Evolutionary conservation across 257 asterid species (phyloP).

Genomic region (Misopates orontium): DNA sequence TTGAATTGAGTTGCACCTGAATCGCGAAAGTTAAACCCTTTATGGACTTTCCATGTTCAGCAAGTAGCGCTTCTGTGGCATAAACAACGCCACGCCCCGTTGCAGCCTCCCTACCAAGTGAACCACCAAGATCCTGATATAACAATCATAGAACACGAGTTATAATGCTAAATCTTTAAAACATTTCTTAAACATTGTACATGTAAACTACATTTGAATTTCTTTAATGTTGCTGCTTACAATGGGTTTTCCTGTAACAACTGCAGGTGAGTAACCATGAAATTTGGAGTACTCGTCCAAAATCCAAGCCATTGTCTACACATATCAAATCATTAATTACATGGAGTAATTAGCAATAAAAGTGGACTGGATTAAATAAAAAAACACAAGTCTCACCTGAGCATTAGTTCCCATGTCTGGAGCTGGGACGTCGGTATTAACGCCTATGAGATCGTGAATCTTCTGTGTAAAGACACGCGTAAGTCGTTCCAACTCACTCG

Average conservation of each 20-base stretch:
- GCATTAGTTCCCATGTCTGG: constrained; percentile 99
- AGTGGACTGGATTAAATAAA: constrained; percentile 1
- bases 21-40: constrained; percentile 69
- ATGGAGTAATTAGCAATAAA: constrained; percentile 11
- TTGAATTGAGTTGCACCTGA: constrained; percentile 49
- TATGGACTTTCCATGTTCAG: constrained; percentile 79
- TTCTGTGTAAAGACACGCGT: constrained; percentile 96
- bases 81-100: constrained; percentile 93
- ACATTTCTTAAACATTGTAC: not conserved
- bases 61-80: constrained; percentile 81
- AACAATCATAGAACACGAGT: constrained; percentile 24
- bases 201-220: not conserved
- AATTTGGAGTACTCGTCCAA: constrained; percentile 97
- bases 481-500: constrained; percentile 87
- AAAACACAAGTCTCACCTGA: constrained; percentile 51
- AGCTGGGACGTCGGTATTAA: constrained; percentile 91
- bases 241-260: constrained; percentile 93
- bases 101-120: constrained; percentile 92
- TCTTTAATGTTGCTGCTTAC: constrained; percentile 42
- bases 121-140: constrained; percentile 85
- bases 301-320: constrained; percentile 99
- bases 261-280: constrained; percentile 95
- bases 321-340: constrained; percentile 12
- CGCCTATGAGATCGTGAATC: constrained; percentile 91
- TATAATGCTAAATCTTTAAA: not conserved